phyloP scores from a whole-genome alignment of 495 filamentous ascomycete genomes.

The Barbatosphaeria neglecta region DNA sequence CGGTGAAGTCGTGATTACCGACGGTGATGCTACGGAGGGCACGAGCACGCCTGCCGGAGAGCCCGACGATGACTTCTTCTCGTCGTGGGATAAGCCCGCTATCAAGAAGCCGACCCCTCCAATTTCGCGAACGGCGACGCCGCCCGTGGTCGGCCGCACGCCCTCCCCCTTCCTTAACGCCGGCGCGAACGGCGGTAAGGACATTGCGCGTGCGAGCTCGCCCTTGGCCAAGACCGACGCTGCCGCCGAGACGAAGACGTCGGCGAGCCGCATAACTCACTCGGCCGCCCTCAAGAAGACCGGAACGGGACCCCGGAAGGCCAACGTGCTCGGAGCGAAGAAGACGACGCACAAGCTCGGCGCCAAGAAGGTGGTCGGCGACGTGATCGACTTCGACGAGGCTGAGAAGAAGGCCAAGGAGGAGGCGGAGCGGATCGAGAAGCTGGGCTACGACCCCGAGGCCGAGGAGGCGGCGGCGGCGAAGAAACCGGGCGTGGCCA shows the following conservation, averaged over 20 bases:
- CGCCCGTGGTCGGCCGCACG: conserved; percentile 72
- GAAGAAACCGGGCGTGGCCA: conserved; percentile 36
- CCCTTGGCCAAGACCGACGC: conserved; percentile 56
- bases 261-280: conserved; percentile 57
- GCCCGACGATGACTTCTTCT: conserved; percentile 89
- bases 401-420: conserved; percentile 95
- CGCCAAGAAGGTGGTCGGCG: conserved; percentile 73
- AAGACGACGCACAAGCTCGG: conserved; percentile 69
- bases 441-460: conserved; percentile 94
- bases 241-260: conserved; percentile 22
- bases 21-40: conserved; percentile 53
- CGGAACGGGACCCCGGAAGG: conserved; percentile 54
- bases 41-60: conserved; percentile 65
- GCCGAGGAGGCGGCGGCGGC: conserved; percentile 59
- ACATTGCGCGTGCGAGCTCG: conserved; percentile 61
- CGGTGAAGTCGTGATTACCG: conserved; percentile 73
- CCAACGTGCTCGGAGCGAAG: conserved; percentile 80
- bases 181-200: conserved; percentile 52
- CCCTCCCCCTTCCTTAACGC: conserved; percentile 80
- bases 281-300: conserved; percentile 70
- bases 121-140: conserved; percentile 80
- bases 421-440: conserved; percentile 91
- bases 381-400: conserved; percentile 87
- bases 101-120: conserved; percentile 96
- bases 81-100: conserved; percentile 93